Base-by-base conservation (phyloP, 169 alveolate species). In the Eimeria brunetti region DNA sequence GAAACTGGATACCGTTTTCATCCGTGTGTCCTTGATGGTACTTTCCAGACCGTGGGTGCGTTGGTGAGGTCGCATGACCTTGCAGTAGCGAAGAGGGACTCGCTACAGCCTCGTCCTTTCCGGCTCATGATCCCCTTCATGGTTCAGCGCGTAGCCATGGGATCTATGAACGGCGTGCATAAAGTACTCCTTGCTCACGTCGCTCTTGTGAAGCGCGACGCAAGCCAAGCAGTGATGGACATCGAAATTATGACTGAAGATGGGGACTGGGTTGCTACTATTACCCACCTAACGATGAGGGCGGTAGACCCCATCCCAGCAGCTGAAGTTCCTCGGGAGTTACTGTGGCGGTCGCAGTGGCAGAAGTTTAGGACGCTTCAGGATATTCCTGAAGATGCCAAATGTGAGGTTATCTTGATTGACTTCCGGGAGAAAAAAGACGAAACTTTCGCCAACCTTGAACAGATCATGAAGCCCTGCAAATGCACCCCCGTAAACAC, bases 1-100 rank as follows among this genome's bases (percentile, higher is more conserved):
- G 97, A 95, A 33, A 41, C 78, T 30, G 98, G 97, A 6, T 96
- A 94, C 95, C 96, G 95, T 27, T 46, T 96, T 36, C 97, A 97
- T 78, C 98, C 98, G 7, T 90, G 96, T 33, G 94, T 83, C 53
- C 91, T 83, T 5, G 96, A 73, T 33, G 96, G 94, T 27, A 76
- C 91, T 9, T 84, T 92, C n/a, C 92, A 92, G 64, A 92, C 95
- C 58, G 95, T 84, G 33, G 95, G 95, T 24, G 88, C 93, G 51
- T 80, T 92, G 84, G 91, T 92, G 62, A 27, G 46, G 67, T 89
- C 96, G 16, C 96, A 93, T 56, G 94, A 93, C 49, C 91, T 62
- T n/a, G 64, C 62, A 46, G 95, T 93, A 0, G 64, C 67, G 44
- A 90, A 90, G 64, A 83, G 67, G 60, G 91, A 81, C 30, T 41